Percentiles rank a stretch among this genome's conserved stretches.
phyloP scores from a whole-genome alignment of 169 alveolate genomes.

The Toxoplasma gondii region DNA sequence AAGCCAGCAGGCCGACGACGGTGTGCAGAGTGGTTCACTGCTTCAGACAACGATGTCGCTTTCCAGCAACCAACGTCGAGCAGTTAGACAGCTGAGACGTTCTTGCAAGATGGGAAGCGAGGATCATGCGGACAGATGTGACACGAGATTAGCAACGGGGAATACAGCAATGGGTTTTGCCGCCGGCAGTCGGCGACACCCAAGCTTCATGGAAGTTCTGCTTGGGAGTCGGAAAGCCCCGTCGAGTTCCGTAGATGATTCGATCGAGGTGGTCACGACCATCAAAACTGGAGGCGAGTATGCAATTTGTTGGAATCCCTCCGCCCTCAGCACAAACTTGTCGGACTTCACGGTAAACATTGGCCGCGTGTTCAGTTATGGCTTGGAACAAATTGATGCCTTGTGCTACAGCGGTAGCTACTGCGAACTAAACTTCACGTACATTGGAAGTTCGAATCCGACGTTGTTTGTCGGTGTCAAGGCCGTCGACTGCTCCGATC shows the following conservation, averaged over 20 bases:
- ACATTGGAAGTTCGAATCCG: neutral
- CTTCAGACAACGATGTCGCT: neutral
- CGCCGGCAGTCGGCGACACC: neutral
- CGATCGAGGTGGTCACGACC: slow-evolving; percentile 31
- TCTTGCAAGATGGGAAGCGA: neutral
- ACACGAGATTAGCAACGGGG: no score
- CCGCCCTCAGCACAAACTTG: slow-evolving; percentile 16
- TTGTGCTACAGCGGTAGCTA: slow-evolving; percentile 28
- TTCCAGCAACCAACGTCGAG: neutral
- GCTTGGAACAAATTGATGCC: slow-evolving; percentile 1
- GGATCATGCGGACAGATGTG: no score
- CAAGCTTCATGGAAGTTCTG: neutral
- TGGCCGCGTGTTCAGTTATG: slow-evolving; percentile 54
- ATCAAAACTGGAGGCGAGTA: neutral
- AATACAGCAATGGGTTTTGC: no score
- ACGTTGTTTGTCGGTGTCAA: neutral
- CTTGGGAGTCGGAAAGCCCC: neutral
- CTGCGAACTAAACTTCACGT: neutral
- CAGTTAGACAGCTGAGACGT: neutral
- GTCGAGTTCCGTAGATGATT: slow-evolving; percentile 17
- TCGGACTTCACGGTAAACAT: slow-evolving; percentile 54
- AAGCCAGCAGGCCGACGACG: neutral
- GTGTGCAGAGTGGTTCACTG: neutral
- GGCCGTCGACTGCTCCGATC: slow-evolving; percentile 35
- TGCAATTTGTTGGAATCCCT: slow-evolving; percentile 58